Base-by-base conservation (phyloP, 495 filamentous ascomycete genomes). In the Cladorrhinum samala region DNA sequence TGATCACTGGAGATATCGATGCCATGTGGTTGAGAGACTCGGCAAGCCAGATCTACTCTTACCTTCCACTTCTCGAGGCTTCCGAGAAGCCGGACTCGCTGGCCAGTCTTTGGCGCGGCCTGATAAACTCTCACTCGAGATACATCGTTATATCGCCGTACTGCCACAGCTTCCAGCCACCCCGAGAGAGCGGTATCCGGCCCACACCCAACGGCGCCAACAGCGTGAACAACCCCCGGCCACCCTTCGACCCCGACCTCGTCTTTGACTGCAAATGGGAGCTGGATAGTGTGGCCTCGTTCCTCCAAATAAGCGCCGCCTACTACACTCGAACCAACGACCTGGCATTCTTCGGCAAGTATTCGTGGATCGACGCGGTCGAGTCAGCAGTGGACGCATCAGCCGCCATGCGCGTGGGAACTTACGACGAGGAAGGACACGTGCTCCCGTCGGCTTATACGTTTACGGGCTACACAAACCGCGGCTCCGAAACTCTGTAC, bases 21-120 rank as follows among this genome's bases (percentile, higher is more conserved):
- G 82, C 81, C 20, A 83, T 84, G 80, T 84, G 82, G 81, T 70
- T 85, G 59, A 75, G 82, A 14, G 82, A 84, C 56, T 83, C 80
- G 30, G 74, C 80, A 14, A 80, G 79, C 52, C 81, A 84, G 61
- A 73, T 85, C 53, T 76, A 79, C 50, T 81, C 80, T 27, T 84
- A 84, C 57, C 71, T 77, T 18, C 73, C 74, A 0, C 62, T 86
- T 4, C 62, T 85, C 18, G 75, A 79, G 52, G 66, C 78, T 2
- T 79, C 71, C 9, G 55, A 61, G n/a, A 67, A 72, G 5, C 59
- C 68, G 11, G 65, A 82, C 50, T 79, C 77, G 2, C 68, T 85
- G 18, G 82, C 82, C 19, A 78, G 78, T 13, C 68, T 85, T 1
- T 83, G 77, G 58, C 73, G 80, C 5, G 82, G 82, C 14, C 68